Evolutionary conservation across 768 basidiomycete species (phyloP).

Genomic region (Pholiota microspora): DNA sequence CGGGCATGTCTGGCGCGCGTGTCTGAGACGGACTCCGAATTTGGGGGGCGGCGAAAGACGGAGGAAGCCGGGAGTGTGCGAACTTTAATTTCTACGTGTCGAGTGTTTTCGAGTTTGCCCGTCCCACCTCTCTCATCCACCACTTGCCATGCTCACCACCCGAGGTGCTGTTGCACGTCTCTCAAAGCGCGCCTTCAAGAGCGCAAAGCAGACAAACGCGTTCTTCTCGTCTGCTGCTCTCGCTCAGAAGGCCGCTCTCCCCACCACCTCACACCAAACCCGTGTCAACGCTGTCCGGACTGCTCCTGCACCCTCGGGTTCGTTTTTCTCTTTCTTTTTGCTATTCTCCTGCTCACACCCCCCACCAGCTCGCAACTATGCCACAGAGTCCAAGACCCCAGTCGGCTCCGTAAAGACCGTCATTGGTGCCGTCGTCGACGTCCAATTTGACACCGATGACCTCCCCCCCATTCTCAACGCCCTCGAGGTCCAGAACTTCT

Average conservation of each 20-base stretch:
- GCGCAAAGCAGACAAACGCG: slow-evolving; percentile 71
- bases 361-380: slow-evolving; percentile 74
- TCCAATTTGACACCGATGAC: slow-evolving; percentile 93
- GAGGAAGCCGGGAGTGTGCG: slow-evolving; percentile 50
- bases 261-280: slow-evolving; percentile 43
- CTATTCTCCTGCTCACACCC: slow-evolving; percentile 19
- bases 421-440: slow-evolving; percentile 99
- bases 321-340: slow-evolving; percentile 18
- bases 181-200: slow-evolving; percentile 79
- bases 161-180: slow-evolving; percentile 86
- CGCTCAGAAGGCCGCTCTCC: slow-evolving; percentile 52
- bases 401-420: slow-evolving; percentile 92
- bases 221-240: slow-evolving; percentile 78
- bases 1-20: background rate
- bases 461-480: slow-evolving; percentile 98
- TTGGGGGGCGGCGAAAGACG: slow-evolving; percentile 21
- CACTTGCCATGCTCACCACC: slow-evolving; percentile 74
- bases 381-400: slow-evolving; percentile 77
- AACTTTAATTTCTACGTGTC: slow-evolving; percentile 47
- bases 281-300: slow-evolving; percentile 45
- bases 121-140: slow-evolving; percentile 25
- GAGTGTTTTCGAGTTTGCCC: slow-evolving; percentile 30
- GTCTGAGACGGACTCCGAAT: background rate
- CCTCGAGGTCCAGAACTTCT: slow-evolving; percentile 94
- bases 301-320: slow-evolving; percentile 53